A percentile compares a stretch with the other conserved stretches of the same genome.
Evolutionary conservation across 2,329 filamentous ascomycete genomes (phyloP).

Genomic region (Acrocalymma vagum): DNA sequence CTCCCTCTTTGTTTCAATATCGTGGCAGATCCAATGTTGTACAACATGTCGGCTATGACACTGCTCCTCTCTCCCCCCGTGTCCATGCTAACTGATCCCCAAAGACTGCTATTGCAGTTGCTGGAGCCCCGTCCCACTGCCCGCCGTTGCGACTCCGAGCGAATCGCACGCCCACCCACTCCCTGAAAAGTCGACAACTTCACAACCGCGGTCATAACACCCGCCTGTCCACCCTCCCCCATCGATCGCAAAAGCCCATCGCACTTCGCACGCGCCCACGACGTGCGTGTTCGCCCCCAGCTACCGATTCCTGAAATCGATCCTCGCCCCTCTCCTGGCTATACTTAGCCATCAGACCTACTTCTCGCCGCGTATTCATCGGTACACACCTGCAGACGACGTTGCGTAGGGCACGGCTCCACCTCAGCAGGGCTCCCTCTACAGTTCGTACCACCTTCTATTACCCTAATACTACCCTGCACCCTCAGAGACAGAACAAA

Average conservation of each 20-base stretch:
- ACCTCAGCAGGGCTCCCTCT: slow-evolving; percentile 30
- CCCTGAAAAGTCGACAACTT: no score
- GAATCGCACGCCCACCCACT: no score
- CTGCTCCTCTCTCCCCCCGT: slow-evolving; percentile 36
- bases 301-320: slow-evolving; percentile 30
- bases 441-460: slow-evolving; percentile 45
- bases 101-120: slow-evolving; percentile 34
- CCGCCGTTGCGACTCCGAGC: slow-evolving; percentile 18
- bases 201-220: not conserved
- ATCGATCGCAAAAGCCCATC: slow-evolving; percentile 2
- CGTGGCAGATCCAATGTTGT: slow-evolving; percentile 42
- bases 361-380: slow-evolving; percentile 35
- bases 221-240: slow-evolving; percentile 3
- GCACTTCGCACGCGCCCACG: slow-evolving; percentile 33
- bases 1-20: slow-evolving; percentile 42
- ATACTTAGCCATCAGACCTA: slow-evolving; percentile 24
- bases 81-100: slow-evolving; percentile 38
- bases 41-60: slow-evolving; percentile 41
- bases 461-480: slow-evolving; percentile 31
- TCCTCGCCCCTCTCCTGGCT: slow-evolving; percentile 24
- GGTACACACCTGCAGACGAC: slow-evolving; percentile 40
- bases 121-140: slow-evolving; percentile 26
- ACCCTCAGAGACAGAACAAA: no score
- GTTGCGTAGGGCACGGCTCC: slow-evolving; percentile 34
- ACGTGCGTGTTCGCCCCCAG: slow-evolving; percentile 11